Base-by-base conservation (phyloP, 257 asterid species). In the Coffea canephora region DNA sequence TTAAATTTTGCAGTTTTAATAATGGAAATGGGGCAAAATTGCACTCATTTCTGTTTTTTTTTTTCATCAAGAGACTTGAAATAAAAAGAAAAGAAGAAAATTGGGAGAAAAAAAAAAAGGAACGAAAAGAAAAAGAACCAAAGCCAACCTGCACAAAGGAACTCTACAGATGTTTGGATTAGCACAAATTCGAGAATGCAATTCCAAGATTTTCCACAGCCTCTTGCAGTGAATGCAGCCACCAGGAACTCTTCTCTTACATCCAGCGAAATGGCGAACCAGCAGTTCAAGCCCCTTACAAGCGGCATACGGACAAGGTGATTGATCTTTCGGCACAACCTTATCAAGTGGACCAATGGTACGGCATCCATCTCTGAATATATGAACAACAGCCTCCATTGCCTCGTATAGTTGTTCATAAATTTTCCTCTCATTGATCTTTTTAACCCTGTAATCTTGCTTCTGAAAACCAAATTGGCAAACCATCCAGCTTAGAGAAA, bases 371-470 rank as follows among this genome's bases (percentile, higher is more conserved):
- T 94, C 97, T 83, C 78, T 90, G 69, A 93, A 94, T 87, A 91
- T 93, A 85, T 94, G 98, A 55, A 94, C 95, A 8, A 93, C 87
- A 23, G 97, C 97, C 83, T 94, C 98, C 97, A 94, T 94, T 70
- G 97, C 96, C 80, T 93, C 98, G 80, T 88, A 90, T 18, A 94
- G 75, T 75, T 90, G 97, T 72, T 79, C 25, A 83, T 93, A 94
- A 0, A 83, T 75, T 75, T 89, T 87, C 49, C 88, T 88, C 88
- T 93, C 94, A 0, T 84, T 78, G 25, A 36, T 73, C 86, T 93
- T 93, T 86, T 94, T 88, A 34, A 31, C 67, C 85, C 87, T 82
- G 69, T 86, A 89, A 83, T 88, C 88, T 71, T 54, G 82, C 70
- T 48, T 80, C 97, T 94, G 95, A 12, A 83, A 77, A 36, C 49